Conservation (phyloP, 2,329 filamentous ascomycete species). For the Biscogniauxia sp. region DNA sequence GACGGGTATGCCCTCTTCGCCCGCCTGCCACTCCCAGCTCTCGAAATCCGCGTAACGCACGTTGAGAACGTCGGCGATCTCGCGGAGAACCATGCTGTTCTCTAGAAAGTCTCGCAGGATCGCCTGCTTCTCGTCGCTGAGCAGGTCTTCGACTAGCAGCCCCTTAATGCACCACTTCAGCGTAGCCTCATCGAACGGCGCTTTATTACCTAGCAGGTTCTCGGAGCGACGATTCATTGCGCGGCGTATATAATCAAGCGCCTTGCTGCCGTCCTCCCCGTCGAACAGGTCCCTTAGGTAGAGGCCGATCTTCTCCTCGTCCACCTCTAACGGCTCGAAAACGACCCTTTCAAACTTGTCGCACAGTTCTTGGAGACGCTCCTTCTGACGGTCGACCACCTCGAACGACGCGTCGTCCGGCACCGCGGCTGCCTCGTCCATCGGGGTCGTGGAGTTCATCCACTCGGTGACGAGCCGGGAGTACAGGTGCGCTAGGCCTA, state of each 20-base stretch:
- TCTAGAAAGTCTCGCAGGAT: conserved; percentile 38
- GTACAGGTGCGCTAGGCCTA: conserved; percentile 34
- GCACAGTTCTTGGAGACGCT: conserved; percentile 35
- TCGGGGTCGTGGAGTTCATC: conserved; percentile 31
- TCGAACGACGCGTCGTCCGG: conserved; percentile 27
- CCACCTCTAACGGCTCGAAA: conserved; percentile 35
- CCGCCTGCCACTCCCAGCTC: conserved; percentile 42
- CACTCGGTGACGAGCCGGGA: conserved; percentile 39
- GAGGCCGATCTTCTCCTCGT: conserved; percentile 28
- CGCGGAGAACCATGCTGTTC: conserved; percentile 37
- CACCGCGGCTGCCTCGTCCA: conserved; percentile 4
- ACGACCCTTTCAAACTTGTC: conserved; percentile 40
- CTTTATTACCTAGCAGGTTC: conserved; percentile 19
- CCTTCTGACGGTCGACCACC: conserved; percentile 35
- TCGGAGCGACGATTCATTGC: conserved; percentile 15
- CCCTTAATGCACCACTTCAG: conserved; percentile 37
- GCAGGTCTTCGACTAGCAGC: conserved; percentile 39
- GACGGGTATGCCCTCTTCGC: conserved; percentile 39
- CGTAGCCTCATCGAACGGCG: conserved; percentile 32
- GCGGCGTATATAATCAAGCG: conserved; percentile 19
- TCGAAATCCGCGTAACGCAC: conserved; percentile 40
- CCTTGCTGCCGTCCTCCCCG: conserved; percentile 25
- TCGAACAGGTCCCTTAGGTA: conserved; percentile 34
- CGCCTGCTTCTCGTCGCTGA: conserved; percentile 41
- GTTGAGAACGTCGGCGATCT: conserved; percentile 43